Base-by-base conservation (phyloP, 805 yeast species). In the Debaryomyces prosopidis region DNA sequence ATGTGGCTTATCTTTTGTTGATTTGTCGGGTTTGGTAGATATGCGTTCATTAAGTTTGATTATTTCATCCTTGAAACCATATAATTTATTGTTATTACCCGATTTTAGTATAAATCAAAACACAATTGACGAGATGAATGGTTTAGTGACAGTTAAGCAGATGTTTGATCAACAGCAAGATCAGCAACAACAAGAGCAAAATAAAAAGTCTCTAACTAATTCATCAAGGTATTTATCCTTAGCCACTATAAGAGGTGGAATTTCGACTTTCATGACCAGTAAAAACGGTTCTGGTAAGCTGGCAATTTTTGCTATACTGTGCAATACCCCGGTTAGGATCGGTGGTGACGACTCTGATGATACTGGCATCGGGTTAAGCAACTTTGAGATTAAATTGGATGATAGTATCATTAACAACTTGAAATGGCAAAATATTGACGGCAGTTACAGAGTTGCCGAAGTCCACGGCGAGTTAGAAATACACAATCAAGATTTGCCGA, bases 11-110 rank as follows among this genome's bases (percentile, higher is more conserved):
- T 78, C 87, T 2, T 89, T 72, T 59, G 79, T 92, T 45, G 97
- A 92, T 60, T 71, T 91, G 38, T 80, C 90, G 12, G 96, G 97
- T 16, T 66, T 86, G 15, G 92, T 89, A 0, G 97, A 94, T 59
- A 70, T 84, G 50, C 76, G 97, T 50, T 92, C 99, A 0, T 67
- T 89, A 45, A 76, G 83, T 38, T 81, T 88, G 63, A 87, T 91
- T 44, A 73, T 89, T 36, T 88, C 94, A 17, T 76, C 85, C 2
- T 67, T 94, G 43, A 87, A 87, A 55, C 96, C 98, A 4, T 77
- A 82, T 41, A 84, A 84, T 52, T 71, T 91, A 39, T 68, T 92
- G 9, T 62, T 86, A 19, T 62, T 80, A 3, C 76, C 82, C 17
- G 84, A 78, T 48, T 50, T 66, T 12, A 64, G 77, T 3, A 56